phyloP scores from a whole-genome alignment of 2,329 filamentous ascomycete genomes.

The Hypoxylon sp. region DNA sequence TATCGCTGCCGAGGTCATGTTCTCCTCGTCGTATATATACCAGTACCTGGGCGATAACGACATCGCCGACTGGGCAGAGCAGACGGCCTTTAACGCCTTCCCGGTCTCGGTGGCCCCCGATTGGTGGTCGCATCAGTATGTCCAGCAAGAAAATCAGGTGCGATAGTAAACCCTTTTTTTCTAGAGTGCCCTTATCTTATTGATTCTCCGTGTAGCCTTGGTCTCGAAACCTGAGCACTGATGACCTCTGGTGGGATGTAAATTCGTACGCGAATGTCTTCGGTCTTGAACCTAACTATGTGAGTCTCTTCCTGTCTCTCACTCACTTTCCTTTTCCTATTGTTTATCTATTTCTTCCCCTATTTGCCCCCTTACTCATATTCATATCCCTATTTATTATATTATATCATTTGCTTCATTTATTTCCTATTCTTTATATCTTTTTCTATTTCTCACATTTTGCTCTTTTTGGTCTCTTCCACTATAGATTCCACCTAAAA shows the following conservation, averaged over 20 bases:
- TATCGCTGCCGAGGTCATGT: conserved; percentile 47
- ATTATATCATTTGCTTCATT: neutral
- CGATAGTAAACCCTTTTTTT: neutral
- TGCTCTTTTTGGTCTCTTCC: too few relatives aligned
- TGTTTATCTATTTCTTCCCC: neutral
- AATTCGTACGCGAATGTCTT: conserved; percentile 61
- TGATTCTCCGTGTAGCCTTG: conserved; percentile 54
- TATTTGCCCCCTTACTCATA: too few relatives aligned
- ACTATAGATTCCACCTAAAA: neutral
- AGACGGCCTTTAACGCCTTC: conserved; percentile 67
- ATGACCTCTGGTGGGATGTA: conserved; percentile 62
- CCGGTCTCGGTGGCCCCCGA: conserved; percentile 65
- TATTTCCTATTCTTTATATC: neutral
- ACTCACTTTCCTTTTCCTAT: neutral
- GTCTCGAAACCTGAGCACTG: conserved; percentile 57
- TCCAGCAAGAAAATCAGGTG: conserved; percentile 65
- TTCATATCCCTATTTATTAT: neutral
- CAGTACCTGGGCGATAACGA: conserved; percentile 50
- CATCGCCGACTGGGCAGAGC: conserved; percentile 64
- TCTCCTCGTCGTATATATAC: conserved; percentile 48
- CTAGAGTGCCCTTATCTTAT: neutral
- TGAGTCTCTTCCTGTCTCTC: conserved; percentile 19
- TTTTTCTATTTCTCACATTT: neutral
- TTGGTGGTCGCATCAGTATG: conserved; percentile 71
- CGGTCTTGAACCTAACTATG: conserved; percentile 65